A percentile compares a stretch with the other conserved stretches of the same genome.
phyloP scores from a whole-genome alignment of 768 basidiomycete genomes.

The Tubosaeta brunneosetosa region DNA sequence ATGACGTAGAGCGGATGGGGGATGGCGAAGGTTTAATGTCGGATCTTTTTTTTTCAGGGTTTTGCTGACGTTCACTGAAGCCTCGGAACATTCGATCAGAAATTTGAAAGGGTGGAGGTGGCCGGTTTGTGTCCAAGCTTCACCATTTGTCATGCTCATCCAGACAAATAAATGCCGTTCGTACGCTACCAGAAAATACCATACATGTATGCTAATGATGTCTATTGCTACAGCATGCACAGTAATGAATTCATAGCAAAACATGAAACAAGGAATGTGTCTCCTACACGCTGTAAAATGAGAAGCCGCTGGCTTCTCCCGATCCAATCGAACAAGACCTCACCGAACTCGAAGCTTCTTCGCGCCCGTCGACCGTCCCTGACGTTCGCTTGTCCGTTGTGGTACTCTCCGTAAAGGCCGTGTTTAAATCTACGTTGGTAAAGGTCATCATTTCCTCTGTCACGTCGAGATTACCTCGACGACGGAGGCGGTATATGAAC shows the following conservation, averaged over 20 bases:
- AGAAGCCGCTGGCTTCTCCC: not conserved
- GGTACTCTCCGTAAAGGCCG: not conserved
- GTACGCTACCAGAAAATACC: not conserved
- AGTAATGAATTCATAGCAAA: not conserved
- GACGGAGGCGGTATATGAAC: conserved; percentile 16
- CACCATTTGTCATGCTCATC: too few species aligned
- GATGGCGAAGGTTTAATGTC: not conserved
- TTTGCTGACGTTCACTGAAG: not conserved
- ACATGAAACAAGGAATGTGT: not conserved
- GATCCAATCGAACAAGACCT: not conserved
- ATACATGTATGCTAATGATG: not conserved
- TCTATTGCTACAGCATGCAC: not conserved
- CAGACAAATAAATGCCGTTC: too few species aligned
- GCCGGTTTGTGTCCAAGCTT: too few species aligned
- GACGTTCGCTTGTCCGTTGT: not conserved
- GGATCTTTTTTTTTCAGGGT: not conserved
- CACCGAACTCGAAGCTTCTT: not conserved
- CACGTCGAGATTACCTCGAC: not conserved
- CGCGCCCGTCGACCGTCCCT: not conserved
- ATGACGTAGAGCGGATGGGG: not conserved
- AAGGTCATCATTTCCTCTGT: conserved; percentile 1
- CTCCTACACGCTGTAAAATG: not conserved
- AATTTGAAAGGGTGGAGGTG: not conserved
- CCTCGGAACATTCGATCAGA: not conserved
- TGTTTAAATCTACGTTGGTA: conserved; percentile 8